A percentile compares a stretch with the other conserved stretches of the same genome.
These are phyloP conservation scores for Septoria linicola DNA, from an alignment of 2,329 filamentous ascomycete genomes.

Conservation along the genomic window DNA sequence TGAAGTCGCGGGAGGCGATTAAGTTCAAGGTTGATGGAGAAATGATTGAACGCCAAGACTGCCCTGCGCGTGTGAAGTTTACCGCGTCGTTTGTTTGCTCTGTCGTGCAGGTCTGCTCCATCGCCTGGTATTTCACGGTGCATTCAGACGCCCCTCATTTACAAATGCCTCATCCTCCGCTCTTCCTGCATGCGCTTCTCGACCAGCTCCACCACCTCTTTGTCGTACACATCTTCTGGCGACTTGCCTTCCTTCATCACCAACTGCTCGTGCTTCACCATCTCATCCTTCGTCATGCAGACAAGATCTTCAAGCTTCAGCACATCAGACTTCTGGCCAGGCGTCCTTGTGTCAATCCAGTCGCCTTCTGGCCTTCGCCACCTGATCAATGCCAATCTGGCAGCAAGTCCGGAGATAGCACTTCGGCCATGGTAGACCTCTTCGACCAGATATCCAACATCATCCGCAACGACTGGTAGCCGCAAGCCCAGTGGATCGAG, in stretches of 20 bases:
- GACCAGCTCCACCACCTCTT: constrained; percentile 65
- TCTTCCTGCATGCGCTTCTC: constrained; percentile 68
- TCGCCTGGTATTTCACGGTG: too few relatives aligned
- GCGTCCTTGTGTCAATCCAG: constrained; percentile 64
- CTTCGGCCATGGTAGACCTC: constrained; percentile 85
- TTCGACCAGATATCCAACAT: constrained; percentile 85
- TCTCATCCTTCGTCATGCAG: constrained; percentile 92
- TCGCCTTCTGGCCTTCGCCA: constrained; percentile 68
- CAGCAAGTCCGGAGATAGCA: constrained; percentile 76
- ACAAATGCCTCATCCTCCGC: constrained; percentile 20
- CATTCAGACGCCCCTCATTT: too few relatives aligned
- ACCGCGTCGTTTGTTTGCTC: too few relatives aligned
- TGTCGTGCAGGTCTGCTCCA: too few relatives aligned
- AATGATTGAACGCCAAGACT: too few relatives aligned
- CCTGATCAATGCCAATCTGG: constrained; percentile 72
- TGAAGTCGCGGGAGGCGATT: too few relatives aligned
- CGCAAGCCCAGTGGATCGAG: constrained; percentile 68
- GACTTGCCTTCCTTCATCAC: constrained; percentile 68
- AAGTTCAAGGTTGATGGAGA: too few relatives aligned
- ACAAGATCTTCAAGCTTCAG: constrained; percentile 71
- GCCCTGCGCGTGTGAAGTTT: too few relatives aligned
- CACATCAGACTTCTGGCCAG: constrained; percentile 75
- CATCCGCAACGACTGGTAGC: constrained; percentile 72
- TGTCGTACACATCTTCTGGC: constrained; percentile 72
- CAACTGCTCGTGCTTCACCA: constrained; percentile 72